Evolutionary conservation across 2,329 filamentous ascomycete species (phyloP).

Genomic region (Fusarium phyllophilum): DNA sequence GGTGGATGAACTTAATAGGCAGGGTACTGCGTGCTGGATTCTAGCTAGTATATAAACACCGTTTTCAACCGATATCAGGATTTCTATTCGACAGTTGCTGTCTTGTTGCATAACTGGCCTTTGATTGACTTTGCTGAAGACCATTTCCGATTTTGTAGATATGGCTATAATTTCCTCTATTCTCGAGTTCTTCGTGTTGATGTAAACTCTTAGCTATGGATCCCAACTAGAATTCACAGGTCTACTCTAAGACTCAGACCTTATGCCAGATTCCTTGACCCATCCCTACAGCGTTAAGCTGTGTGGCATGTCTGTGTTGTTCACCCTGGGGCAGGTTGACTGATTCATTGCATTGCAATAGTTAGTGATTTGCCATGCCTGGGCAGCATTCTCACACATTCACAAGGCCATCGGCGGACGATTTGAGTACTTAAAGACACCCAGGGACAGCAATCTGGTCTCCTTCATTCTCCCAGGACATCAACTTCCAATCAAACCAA

Average conservation of each 20-base stretch:
- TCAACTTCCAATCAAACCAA: background rate
- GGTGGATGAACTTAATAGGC: rapidly evolving
- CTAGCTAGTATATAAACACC: background rate
- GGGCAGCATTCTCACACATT: background rate
- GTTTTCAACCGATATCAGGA: rapidly evolving
- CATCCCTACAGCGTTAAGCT: too few relatives aligned
- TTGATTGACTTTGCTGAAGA: rapidly evolving
- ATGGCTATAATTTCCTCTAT: too few relatives aligned
- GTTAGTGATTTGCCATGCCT: background rate
- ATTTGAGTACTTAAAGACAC: background rate
- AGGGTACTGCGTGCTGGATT: rapidly evolving
- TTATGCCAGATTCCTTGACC: too few relatives aligned
- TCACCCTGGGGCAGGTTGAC: background rate
- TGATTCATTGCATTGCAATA: background rate
- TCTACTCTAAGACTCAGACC: too few relatives aligned
- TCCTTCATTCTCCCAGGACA: background rate
- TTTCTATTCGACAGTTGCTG: rapidly evolving
- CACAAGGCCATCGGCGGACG: background rate
- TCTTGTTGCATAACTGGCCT: rapidly evolving
- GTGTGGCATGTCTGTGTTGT: background rate
- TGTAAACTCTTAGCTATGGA: too few relatives aligned
- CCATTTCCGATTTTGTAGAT: background rate
- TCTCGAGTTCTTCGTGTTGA: too few relatives aligned
- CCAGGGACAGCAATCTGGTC: background rate
- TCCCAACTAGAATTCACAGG: too few relatives aligned